A percentile compares a stretch with the other conserved stretches of the same genome.
These are phyloP conservation scores for Cladosporium sp. DNA, from an alignment of 2,329 filamentous ascomycete genomes.

Conservation along the genomic window DNA sequence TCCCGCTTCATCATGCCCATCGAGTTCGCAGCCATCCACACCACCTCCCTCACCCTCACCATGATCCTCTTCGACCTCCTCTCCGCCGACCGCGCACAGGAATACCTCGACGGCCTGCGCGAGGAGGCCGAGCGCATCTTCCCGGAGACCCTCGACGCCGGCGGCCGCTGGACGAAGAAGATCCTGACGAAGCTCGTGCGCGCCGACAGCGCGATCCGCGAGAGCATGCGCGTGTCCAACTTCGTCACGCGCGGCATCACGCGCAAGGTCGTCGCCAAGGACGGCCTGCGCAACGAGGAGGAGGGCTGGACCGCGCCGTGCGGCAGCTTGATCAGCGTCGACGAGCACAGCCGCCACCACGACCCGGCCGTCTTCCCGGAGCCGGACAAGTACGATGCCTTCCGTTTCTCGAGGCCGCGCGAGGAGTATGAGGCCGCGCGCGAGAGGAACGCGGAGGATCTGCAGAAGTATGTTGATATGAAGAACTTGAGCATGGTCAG, in stretches of 20 bases:
- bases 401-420: conserved; percentile 24
- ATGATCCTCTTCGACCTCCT: conserved; percentile 45
- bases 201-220: conserved; percentile 27
- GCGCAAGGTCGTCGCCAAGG: conserved; percentile 23
- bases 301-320: conserved; percentile 21
- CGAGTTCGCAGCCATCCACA: conserved; percentile 56
- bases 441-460: conserved; percentile 11
- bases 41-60: conserved; percentile 48
- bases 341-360: conserved; percentile 22
- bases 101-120: conserved; percentile 31
- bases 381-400: conserved; percentile 26
- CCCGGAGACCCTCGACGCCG: background rate
- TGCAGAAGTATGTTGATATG: conserved; percentile 17
- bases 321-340: conserved; percentile 16
- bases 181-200: conserved; percentile 21
- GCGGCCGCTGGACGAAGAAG: conserved; percentile 20
- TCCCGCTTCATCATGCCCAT: conserved; percentile 49
- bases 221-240: conserved; percentile 25
- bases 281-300: conserved; percentile 21
- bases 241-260: conserved; percentile 19
- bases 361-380: conserved; percentile 26
- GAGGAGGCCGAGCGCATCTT: conserved; percentile 24
- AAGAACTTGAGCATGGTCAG: conserved; percentile 22
- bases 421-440: conserved; percentile 19
- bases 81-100: conserved; percentile 31